Base-by-base conservation (phyloP, 768 basidiomycete genomes). In the Phanerochaete sordida region DNA sequence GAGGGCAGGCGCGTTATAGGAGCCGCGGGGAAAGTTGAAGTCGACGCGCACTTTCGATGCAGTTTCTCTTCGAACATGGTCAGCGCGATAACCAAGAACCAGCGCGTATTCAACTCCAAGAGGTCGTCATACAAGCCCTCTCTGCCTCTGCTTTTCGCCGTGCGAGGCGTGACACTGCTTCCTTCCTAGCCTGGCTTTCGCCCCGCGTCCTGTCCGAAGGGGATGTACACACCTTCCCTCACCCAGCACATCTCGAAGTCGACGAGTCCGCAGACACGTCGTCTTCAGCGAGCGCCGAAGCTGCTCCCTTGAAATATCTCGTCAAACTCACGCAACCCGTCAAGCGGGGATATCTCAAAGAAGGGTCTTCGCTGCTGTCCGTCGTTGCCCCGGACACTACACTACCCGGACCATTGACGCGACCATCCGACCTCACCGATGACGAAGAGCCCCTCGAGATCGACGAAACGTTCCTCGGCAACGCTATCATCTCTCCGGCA, bases 391-490 rank as follows among this genome's bases (percentile, higher is more conserved):
- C 39, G 39, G 39, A 43, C 39, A 19, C 8, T 43, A 4, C 8
- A 43, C n/a, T 3, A 9, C 43, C 21, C 31, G 44, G 37, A 21
- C 28, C 47, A 5, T 13, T 6, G n/a, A 11, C 28, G 2, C 23
- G 24, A 11, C 23, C 27, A 11, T 2, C 2, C 35, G 7, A 23
- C 13, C 28, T 28, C 33, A 12, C 6, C n/a, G 23, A 37, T 27
- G 48, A 57, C 9, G 28, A 23, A 19, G 50, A 35, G 2, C 9
- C 35, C 3, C 31, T 51, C 2, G 56, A 62, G 19, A 62, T 62
- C 2, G 56, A 62, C 43, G 61, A 62, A n/a, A n/a, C 26, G 4
- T 62, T 62, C 44, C 39, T 62, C 13, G 49, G 45, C 19, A 57
- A 45, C 33, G 37, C 45, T 9, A 26, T 52, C 3, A 15, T 46